phyloP scores from a whole-genome alignment of 768 basidiomycete genomes.

The Butyriboletus loyo region DNA sequence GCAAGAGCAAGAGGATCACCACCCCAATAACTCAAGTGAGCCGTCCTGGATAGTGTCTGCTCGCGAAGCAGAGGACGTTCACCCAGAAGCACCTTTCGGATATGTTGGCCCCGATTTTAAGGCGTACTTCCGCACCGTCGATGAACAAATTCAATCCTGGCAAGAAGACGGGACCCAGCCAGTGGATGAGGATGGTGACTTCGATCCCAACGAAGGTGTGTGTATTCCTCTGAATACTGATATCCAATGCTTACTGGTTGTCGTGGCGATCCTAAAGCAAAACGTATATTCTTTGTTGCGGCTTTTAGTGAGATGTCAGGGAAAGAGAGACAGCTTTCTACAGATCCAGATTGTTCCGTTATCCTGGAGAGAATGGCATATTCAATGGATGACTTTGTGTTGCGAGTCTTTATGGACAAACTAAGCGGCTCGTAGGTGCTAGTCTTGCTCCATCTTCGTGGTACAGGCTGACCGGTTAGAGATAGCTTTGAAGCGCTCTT shows the following conservation, averaged over 20 bases:
- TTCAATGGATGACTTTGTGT: conserved; percentile 96
- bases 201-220: conserved; percentile 71
- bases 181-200: conserved; percentile 45
- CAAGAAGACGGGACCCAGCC: conserved; percentile 46
- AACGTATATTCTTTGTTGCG: conserved; percentile 73
- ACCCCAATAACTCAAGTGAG: conserved; percentile 29
- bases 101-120: conserved; percentile 87
- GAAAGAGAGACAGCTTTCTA: conserved; percentile 87
- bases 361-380: conserved; percentile 86
- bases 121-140: conserved; percentile 88
- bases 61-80: conserved; percentile 37
- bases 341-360: conserved; percentile 91
- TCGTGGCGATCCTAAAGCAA: conserved; percentile 43
- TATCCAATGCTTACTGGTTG: background rate
- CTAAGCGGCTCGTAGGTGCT: conserved; percentile 80
- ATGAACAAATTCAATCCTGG: conserved; percentile 86
- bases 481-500: conserved; percentile 60
- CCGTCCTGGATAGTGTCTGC: conserved; percentile 72
- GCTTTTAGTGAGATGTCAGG: conserved; percentile 81
- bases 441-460: conserved; percentile 1
- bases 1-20: conserved; percentile 3
- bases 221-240: conserved; percentile 1
- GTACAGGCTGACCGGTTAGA: conserved; percentile 1
- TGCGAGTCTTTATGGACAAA: conserved; percentile 85
- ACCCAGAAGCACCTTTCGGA: conserved; percentile 81